Conservation (phyloP, 306 rosid genomes). For the Corylus heterophylla region DNA sequence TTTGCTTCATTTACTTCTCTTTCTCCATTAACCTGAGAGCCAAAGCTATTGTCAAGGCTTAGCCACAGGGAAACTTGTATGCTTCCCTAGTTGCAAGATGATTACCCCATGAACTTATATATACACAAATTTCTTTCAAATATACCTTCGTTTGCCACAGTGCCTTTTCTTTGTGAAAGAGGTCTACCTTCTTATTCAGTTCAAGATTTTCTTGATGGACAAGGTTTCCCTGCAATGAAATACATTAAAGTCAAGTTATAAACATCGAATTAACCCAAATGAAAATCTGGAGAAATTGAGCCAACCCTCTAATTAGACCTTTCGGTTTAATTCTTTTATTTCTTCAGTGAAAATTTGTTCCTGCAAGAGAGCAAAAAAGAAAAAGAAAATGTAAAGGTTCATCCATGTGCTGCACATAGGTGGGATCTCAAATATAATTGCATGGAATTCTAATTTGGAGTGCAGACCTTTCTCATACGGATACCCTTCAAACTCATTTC, state of each 20-base stretch:
- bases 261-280: constrained; percentile 6
- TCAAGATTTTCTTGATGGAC: constrained; percentile 55
- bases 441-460: not conserved
- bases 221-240: constrained; percentile 51
- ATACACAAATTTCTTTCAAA: not conserved
- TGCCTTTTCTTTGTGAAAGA: constrained; percentile 49
- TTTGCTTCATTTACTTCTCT: constrained; percentile 37
- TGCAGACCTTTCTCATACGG: constrained; percentile 63
- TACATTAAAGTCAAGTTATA: constrained; percentile 22
- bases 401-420: not conserved
- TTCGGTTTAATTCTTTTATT: constrained; percentile 45
- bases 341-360: constrained; percentile 51
- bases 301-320: constrained; percentile 36
- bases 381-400: constrained; percentile 12
- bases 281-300: constrained; percentile 14
- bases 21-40: constrained; percentile 54
- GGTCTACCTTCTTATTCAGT: constrained; percentile 50
- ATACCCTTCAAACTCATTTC: constrained; percentile 70
- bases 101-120: not conserved
- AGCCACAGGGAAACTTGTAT: constrained; percentile 20
- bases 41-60: constrained; percentile 28
- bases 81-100: constrained; percentile 13
- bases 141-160: constrained; percentile 62
- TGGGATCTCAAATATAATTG: constrained; percentile 3
- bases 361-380: constrained; percentile 41